A percentile compares a stretch with the other conserved stretches of the same genome.
These are phyloP conservation scores for Cryptococcus amylolentus DNA, from an alignment of 1,284 basidiomycete genomes.

Conservation along the genomic window DNA sequence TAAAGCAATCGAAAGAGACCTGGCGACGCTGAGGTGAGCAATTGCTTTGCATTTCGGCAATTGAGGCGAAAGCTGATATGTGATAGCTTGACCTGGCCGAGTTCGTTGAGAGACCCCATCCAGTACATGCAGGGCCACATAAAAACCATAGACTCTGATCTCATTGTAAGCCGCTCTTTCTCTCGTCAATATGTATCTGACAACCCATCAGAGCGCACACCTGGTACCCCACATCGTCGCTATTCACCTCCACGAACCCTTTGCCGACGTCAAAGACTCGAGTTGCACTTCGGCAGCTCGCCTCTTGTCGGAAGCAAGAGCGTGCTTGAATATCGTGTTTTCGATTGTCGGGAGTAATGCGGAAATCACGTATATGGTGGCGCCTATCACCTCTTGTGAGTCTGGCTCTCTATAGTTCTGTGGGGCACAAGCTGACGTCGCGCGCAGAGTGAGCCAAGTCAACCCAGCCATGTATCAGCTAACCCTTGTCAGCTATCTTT, in stretches of 20 bases:
- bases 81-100: constrained; percentile 28
- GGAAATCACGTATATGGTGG: constrained; percentile 29
- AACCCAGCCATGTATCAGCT: background rate
- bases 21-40: constrained; percentile 21
- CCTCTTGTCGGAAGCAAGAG: constrained; percentile 29
- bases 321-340: constrained; percentile 30
- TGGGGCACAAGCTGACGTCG: too few relatives aligned
- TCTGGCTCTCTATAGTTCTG: background rate
- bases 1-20: constrained; percentile 25
- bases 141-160: constrained; percentile 34
- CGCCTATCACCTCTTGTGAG: constrained; percentile 31
- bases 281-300: constrained; percentile 24
- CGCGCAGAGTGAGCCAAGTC: background rate
- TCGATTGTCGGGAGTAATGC: constrained; percentile 27
- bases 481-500: constrained; percentile 21
- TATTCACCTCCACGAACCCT: constrained; percentile 43
- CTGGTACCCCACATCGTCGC: constrained; percentile 30
- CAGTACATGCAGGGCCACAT: constrained; percentile 19
- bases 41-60: background rate
- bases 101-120: constrained; percentile 34
- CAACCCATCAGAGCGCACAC: constrained; percentile 25
- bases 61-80: background rate
- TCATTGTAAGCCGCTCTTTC: constrained; percentile 24
- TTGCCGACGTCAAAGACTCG: constrained; percentile 32
- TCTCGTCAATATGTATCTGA: background rate